Base-by-base conservation (phyloP, 2,329 filamentous ascomycete genomes). In the Chrysosphaeria jannelii region DNA sequence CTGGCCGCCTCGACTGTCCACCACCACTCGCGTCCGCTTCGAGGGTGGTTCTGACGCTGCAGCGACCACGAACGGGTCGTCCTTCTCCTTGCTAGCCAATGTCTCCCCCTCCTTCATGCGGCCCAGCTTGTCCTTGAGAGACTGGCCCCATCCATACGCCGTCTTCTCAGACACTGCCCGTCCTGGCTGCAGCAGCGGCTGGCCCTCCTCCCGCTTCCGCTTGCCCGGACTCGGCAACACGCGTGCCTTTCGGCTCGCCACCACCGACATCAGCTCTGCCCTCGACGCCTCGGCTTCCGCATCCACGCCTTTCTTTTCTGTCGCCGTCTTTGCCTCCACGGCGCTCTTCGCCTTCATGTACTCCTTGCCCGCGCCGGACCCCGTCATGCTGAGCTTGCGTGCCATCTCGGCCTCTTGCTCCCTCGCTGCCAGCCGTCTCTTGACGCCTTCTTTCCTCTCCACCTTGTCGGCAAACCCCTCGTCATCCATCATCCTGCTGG, bases 381-480 rank as follows among this genome's bases (percentile, higher is more conserved):
- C 69, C 28, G 64, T 47, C 23, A 56, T 47, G 7, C 59, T 60
- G 3, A 85, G 49, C 32, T 60, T 61, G 37, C 59, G 62, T 31
- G 65, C 68, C 23, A 85, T 54, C 13, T 74, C 65, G 11, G 62
- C 51, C 39, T 81, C 74, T 36, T 59, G 67, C 40, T 79, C 69
- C 33, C 62, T 57, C 9, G 57, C 57, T 5, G 61, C 57, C 5
- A 78, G 46, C 4, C 56, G 55, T 27, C 63, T 54, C 30, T 62
- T 65, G 32, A 72, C 43, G 10, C 58, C 56, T 30, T 78, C 71
- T 24, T 63, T 58, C 28, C 57, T 54, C 33, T 63, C 63, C 14
- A 52, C 56, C 15, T 58, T 53, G 25, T 64, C 55, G 1, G 54
- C 48, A 9, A 57, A 49, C 10, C 54, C 53, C 13, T 27, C 25